Evolutionary conservation across 2,329 filamentous ascomycete genomes (phyloP).

Genomic region (Blumeriella jaapii): DNA sequence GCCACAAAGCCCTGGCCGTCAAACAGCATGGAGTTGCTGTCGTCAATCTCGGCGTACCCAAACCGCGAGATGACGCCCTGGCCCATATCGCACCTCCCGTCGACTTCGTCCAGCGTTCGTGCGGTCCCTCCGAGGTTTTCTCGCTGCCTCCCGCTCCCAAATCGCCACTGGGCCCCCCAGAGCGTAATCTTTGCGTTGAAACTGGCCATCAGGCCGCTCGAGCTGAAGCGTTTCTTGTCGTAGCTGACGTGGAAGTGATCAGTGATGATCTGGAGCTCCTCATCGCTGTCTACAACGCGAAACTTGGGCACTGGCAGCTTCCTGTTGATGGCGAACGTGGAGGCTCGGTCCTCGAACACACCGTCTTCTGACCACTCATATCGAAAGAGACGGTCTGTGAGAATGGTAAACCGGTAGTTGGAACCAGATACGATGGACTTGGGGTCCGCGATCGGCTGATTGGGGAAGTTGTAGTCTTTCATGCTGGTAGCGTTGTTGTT

Average conservation of each 20-base stretch:
- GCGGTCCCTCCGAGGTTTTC: constrained; percentile 35
- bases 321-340: constrained; percentile 48
- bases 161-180: constrained; percentile 39
- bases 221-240: constrained; percentile 43
- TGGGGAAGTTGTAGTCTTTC: constrained; percentile 25
- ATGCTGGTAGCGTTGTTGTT: constrained; percentile 1
- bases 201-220: constrained; percentile 34
- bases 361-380: constrained; percentile 51
- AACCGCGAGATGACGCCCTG: constrained; percentile 38
- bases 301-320: constrained; percentile 37
- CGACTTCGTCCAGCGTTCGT: constrained; percentile 41
- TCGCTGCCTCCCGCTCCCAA: constrained; percentile 31
- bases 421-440: constrained; percentile 34
- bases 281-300: constrained; percentile 34
- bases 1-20: constrained; percentile 40
- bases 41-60: constrained; percentile 42
- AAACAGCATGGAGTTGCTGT: constrained; percentile 45
- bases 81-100: constrained; percentile 39
- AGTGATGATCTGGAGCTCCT: constrained; percentile 43
- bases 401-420: constrained; percentile 45
- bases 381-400: constrained; percentile 44
- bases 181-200: constrained; percentile 21
- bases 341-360: constrained; percentile 49
- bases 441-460: constrained; percentile 33
- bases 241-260: constrained; percentile 44